A percentile compares a stretch with the other conserved stretches of the same genome.
Conservation (phyloP, 257 asterid species). For the Anisodus tanguticus region DNA sequence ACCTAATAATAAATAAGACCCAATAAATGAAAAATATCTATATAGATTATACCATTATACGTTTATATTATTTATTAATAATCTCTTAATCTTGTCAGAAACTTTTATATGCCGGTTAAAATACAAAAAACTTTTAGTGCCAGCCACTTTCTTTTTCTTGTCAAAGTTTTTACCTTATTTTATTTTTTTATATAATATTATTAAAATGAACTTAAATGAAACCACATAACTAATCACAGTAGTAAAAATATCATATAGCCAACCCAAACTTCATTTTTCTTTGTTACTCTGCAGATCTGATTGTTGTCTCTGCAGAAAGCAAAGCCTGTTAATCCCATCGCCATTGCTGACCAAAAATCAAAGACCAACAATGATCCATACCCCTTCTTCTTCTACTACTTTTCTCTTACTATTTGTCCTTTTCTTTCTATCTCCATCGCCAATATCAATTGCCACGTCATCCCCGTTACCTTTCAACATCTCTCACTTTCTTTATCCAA, state of each 20-base stretch:
- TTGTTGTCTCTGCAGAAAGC: neutral
- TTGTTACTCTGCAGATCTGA: neutral
- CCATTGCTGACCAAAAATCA: conserved; percentile 1
- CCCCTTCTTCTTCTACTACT: neutral
- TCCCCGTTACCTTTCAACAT: conserved; percentile 51
- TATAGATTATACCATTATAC: too few relatives aligned
- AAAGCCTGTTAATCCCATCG: conserved; percentile 19
- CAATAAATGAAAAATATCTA: too few relatives aligned
- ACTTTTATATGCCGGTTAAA: too few relatives aligned
- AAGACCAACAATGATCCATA: conserved; percentile 38
- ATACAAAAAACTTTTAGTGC: too few relatives aligned
- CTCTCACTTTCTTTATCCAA: conserved; percentile 58
- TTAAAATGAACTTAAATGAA: too few relatives aligned
- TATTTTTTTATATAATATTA: too few relatives aligned
- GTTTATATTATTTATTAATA: too few relatives aligned
- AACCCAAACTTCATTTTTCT: neutral
- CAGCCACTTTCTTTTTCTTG: too few relatives aligned
- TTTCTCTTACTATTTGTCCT: conserved; percentile 32
- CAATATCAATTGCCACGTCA: conserved; percentile 43
- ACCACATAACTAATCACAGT: too few relatives aligned
- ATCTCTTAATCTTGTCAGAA: too few relatives aligned
- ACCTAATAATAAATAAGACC: neutral
- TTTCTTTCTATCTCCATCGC: conserved; percentile 30
- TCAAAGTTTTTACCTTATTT: too few relatives aligned
- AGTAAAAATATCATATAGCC: too few relatives aligned